Evolutionary conservation across 139 green algal species (phyloP).

Genomic region (Micractinium conductrix): DNA sequence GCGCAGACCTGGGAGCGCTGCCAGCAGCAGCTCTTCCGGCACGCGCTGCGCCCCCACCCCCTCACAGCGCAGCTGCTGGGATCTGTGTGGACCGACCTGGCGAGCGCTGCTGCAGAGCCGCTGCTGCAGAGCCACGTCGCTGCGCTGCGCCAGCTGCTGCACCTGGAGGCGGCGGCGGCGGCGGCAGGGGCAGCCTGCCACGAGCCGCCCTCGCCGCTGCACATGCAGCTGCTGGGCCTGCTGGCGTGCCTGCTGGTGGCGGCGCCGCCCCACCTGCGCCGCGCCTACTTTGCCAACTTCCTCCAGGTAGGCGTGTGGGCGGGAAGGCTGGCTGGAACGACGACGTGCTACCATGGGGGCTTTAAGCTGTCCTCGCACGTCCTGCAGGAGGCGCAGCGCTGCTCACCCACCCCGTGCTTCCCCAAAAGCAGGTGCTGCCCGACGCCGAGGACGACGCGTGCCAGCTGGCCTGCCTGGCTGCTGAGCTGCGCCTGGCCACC

Average conservation of each 20-base stretch:
- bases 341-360: neutral
- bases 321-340: neutral
- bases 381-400: neutral
- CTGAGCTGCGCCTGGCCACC: slow-evolving; percentile 17
- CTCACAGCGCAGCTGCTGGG: neutral
- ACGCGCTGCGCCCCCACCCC: slow-evolving; percentile 31
- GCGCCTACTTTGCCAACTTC: slow-evolving; percentile 32
- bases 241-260: slow-evolving; percentile 27
- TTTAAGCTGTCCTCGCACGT: too few species aligned
- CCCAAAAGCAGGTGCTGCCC: neutral
- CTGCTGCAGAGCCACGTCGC: neutral
- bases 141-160: slow-evolving; percentile 31
- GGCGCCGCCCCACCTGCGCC: neutral
- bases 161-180: neutral
- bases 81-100: slow-evolving; percentile 19
- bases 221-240: slow-evolving; percentile 23
- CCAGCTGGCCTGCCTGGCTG: slow-evolving; percentile 26
- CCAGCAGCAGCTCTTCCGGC: slow-evolving; percentile 35
- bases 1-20: slow-evolving; percentile 32
- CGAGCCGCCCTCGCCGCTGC: slow-evolving; percentile 20
- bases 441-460: neutral
- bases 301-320: neutral
- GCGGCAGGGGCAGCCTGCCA: slow-evolving; percentile 6
- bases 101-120: neutral
- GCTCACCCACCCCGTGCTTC: neutral